Conservation (phyloP, 2,329 filamentous ascomycete species). For the Epichloe uncinata region DNA sequence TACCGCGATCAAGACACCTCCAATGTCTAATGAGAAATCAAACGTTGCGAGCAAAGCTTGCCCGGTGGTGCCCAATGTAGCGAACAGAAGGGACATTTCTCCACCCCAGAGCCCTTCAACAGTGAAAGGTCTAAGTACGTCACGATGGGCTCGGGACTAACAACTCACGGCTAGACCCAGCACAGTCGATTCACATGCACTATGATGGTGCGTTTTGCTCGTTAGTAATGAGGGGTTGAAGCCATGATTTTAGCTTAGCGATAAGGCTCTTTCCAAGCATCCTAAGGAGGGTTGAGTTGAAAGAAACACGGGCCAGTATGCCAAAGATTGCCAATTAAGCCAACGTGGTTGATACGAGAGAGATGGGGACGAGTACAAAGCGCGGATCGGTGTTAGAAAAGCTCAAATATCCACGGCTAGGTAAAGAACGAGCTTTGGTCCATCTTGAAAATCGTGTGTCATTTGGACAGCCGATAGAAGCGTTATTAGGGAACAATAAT, state of each 20-base stretch:
- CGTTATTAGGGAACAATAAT: neutral
- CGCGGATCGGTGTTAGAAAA: neutral
- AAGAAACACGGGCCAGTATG: too few species aligned
- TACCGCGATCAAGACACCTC: neutral
- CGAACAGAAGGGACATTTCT: neutral
- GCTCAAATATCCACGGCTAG: neutral
- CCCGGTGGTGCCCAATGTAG: neutral
- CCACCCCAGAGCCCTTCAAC: neutral
- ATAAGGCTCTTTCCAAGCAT: too few species aligned
- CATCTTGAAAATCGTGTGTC: neutral
- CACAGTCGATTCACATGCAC: neutral
- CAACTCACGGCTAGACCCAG: neutral
- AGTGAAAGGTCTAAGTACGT: conserved; percentile 7
- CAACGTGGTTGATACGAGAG: too few species aligned
- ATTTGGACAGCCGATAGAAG: neutral
- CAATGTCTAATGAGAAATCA: neutral
- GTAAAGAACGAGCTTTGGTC: neutral
- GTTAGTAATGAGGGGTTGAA: neutral
- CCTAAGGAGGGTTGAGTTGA: too few species aligned
- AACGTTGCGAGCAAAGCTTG: neutral
- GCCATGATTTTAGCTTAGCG: too few species aligned
- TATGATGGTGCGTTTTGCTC: too few species aligned
- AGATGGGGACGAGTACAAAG: too few species aligned
- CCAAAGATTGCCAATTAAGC: too few species aligned
- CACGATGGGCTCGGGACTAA: conserved; percentile 8